Evolutionary conservation across 257 asterid species (phyloP).

Genomic region (Fraxinus pennsylvanica): DNA sequence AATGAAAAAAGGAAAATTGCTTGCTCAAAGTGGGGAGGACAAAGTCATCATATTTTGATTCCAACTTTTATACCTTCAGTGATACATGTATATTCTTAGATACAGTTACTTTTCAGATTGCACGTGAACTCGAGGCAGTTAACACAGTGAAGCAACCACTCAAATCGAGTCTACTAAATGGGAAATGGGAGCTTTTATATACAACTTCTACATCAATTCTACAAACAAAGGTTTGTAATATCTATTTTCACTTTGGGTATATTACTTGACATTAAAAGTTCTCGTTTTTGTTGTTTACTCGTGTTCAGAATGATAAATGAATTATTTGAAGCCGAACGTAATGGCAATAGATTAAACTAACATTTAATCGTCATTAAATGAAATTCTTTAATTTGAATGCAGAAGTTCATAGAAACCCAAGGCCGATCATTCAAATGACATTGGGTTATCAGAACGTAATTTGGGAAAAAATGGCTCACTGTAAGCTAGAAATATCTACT

Average conservation of each 20-base stretch:
- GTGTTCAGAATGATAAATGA: no score
- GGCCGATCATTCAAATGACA: neutral
- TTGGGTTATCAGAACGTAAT: neutral
- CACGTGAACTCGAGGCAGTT: slow-evolving; percentile 52
- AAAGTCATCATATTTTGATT: neutral
- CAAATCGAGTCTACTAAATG: slow-evolving; percentile 54
- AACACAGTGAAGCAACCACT: slow-evolving; percentile 62
- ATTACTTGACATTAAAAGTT: neutral
- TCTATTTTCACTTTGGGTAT: neutral
- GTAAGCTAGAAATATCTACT: neutral
- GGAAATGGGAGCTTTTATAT: slow-evolving; percentile 74
- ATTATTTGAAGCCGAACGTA: no score
- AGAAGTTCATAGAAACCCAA: no score
- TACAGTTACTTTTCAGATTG: slow-evolving; percentile 31
- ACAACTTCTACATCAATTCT: slow-evolving; percentile 61
- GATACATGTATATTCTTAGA: neutral
- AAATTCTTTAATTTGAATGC: no score
- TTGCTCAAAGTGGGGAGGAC: neutral
- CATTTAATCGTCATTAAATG: no score
- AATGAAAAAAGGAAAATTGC: neutral
- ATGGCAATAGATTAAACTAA: no score
- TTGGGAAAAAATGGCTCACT: neutral
- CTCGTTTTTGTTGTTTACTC: no score
- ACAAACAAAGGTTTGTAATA: slow-evolving; percentile 40
- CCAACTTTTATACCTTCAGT: neutral